Evolutionary conservation across 495 filamentous ascomycete genomes (phyloP), one percentile per base, ranked within the genome.

Genomic region (Xylaria palmicola): DNA sequence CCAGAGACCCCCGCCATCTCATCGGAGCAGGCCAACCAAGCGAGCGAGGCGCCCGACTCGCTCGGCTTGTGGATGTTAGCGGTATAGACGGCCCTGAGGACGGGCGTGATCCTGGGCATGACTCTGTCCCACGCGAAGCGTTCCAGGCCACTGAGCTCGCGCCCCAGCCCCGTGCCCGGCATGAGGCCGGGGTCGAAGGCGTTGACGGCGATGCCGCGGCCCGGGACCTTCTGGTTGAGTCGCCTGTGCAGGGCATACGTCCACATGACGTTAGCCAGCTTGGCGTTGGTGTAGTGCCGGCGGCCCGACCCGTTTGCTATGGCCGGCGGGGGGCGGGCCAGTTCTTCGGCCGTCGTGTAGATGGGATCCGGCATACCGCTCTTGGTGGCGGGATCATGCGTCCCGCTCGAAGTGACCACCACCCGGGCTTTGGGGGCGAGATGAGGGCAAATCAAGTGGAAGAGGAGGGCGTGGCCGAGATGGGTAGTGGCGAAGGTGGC

Each of bases 221-320:
- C 64, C 7, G 59, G 36, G 10, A 55, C 56, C 30, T 62, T 64
- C 20, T 65, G 34, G 7, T 54, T 34, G 6, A 81, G 68, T 7
- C 72, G 71, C 8, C 65, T 59, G 10, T 75, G 51, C 12, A 82
- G 63, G 1, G 77, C 77, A 59, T 80, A 79, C 9, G 65, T 67
- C 76, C 77, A 88, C 1, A 91, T 73, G n/a, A 90, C 77, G 67
- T 90, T 91, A 6, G 87, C 85, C 0, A 90, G 80, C 74, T 92
- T 92, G 62, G 77, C 79, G 27, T 88, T 80, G 4, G 75, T 81
- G 67, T 92, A 93, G 22, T 85, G 81, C 15, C 65, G 58, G 74
- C 22, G 81, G 51, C 67, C 64, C 0, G 61, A 36, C 5, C 50
- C 54, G 12, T 50, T 55, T 22, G 53, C 34, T 22, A 61, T 49